A percentile compares a stretch with the other conserved stretches of the same genome.
These are phyloP conservation scores for Phytophthora uliginosa DNA, from an alignment of 352 stramenopile species.

Conservation along the genomic window DNA sequence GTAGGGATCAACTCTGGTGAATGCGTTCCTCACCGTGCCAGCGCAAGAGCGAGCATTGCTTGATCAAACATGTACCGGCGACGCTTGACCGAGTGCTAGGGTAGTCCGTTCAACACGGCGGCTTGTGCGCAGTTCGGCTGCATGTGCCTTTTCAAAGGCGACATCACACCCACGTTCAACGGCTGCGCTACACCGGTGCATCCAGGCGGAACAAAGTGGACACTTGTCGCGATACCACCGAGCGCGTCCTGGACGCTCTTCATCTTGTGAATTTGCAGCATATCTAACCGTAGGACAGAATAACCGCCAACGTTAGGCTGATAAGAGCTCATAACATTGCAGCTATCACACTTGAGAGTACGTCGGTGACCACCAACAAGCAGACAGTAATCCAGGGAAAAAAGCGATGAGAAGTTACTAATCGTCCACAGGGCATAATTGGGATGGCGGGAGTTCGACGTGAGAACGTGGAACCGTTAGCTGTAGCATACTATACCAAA, in stretches of 20 bases:
- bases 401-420: no score
- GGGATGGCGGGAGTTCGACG: no score
- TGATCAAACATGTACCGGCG: not conserved
- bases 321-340: no score
- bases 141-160: not conserved
- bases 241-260: not conserved
- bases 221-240: not conserved
- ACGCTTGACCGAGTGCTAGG: not conserved
- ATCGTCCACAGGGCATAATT: no score
- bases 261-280: not conserved
- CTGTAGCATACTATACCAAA: no score
- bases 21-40: no score
- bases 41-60: not conserved
- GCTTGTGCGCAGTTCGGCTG: not conserved
- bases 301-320: no score
- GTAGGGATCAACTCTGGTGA: no score
- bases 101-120: not conserved
- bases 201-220: not conserved
- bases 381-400: no score
- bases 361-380: no score
- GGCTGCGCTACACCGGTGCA: not conserved
- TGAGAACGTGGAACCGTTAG: no score
- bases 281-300: not conserved
- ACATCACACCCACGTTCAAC: not conserved
- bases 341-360: no score